Percentiles rank a stretch among this genome's conserved stretches.
These are phyloP conservation scores for Wolfiporia cocos DNA, from an alignment of 1,284 basidiomycete genomes.

Conservation along the genomic window DNA sequence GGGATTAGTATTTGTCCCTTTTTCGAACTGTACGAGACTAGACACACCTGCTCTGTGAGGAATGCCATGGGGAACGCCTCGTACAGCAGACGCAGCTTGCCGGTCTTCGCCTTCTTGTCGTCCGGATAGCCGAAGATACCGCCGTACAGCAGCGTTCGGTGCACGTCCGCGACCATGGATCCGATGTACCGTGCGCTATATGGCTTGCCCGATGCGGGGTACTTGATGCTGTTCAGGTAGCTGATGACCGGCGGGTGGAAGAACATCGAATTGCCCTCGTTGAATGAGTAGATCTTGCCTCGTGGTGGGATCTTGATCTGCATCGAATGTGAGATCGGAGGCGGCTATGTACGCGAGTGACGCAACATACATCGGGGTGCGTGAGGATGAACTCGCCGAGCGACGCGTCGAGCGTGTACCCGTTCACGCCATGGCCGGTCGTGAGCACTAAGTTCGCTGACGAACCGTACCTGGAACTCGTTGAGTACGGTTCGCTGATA, in stretches of 20 bases:
- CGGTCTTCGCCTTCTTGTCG: conserved; percentile 96
- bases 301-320: conserved; percentile 90
- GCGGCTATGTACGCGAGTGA: not conserved
- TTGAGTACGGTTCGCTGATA: conserved; percentile 4
- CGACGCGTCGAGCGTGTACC: conserved; percentile 94
- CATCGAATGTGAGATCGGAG: conserved; percentile 5
- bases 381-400: conserved; percentile 99
- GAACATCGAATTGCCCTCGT: conserved; percentile 96
- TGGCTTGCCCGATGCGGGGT: conserved; percentile 72
- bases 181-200: conserved; percentile 97
- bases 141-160: conserved; percentile 94
- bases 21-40: too few relatives aligned
- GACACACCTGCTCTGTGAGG: conserved; percentile 82
- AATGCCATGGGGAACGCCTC: conserved; percentile 99
- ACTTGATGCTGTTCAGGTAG: conserved; percentile 97
- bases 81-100: conserved; percentile 93
- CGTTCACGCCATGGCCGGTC: conserved; percentile 95
- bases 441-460: conserved; percentile 97
- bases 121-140: conserved; percentile 99
- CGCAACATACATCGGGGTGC: conserved; percentile 77
- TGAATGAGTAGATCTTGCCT: conserved; percentile 99
- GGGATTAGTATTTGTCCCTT: too few relatives aligned
- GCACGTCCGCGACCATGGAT: conserved; percentile 98
- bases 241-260: conserved; percentile 84
- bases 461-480: conserved; percentile 81